Evolutionary conservation across 768 basidiomycete genomes (phyloP).

Genomic region (Ramaria sp.): DNA sequence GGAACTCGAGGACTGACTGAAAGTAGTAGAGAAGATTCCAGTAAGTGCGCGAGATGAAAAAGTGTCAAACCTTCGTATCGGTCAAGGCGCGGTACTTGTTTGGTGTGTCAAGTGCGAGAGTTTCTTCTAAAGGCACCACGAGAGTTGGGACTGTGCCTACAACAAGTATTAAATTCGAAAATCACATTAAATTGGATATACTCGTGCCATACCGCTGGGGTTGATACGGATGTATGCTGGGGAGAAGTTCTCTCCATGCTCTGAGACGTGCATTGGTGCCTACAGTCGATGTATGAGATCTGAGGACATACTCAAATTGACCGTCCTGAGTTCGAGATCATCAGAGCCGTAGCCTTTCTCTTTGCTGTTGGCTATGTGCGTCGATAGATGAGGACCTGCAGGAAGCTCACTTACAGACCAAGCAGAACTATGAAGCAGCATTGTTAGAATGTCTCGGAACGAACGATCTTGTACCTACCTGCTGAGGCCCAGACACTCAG

Average conservation of each 20-base stretch:
- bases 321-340: constrained; percentile 59
- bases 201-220: constrained; percentile 44
- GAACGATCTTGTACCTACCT: constrained; percentile 28
- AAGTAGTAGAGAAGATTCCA: neutral
- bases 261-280: constrained; percentile 24
- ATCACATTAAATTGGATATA: neutral
- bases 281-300: neutral
- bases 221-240: constrained; percentile 71
- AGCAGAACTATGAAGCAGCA: constrained; percentile 33
- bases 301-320: constrained; percentile 44
- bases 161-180: neutral
- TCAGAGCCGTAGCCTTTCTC: constrained; percentile 82
- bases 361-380: constrained; percentile 22
- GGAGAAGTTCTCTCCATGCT: constrained; percentile 69
- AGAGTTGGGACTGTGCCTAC: constrained; percentile 72
- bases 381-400: neutral
- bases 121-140: constrained; percentile 74
- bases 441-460: neutral
- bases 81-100: constrained; percentile 73
- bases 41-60: constrained; percentile 7
- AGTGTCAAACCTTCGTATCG: constrained; percentile 49
- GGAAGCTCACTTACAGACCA: constrained; percentile 35
- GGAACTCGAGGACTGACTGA: constrained; percentile 66
- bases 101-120: constrained; percentile 57
- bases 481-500: constrained; percentile 54